phyloP scores from a whole-genome alignment of 352 stramenopile species.

The Blastocystis sp. region DNA sequence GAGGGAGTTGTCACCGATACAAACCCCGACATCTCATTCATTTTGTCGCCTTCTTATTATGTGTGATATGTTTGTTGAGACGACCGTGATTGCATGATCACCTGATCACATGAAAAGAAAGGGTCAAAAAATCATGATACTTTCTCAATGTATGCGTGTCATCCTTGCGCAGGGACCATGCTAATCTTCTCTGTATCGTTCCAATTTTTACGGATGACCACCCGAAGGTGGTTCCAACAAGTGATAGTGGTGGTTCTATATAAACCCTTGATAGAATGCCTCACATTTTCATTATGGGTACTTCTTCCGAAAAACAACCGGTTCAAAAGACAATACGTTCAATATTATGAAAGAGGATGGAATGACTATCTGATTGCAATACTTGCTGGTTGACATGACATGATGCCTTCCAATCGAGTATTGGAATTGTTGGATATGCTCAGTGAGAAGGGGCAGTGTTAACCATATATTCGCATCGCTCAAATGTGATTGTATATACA shows the following conservation, averaged over 20 bases:
- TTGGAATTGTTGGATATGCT: not conserved
- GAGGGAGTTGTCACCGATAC: slow-evolving; percentile 22
- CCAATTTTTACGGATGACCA: slow-evolving; percentile 62
- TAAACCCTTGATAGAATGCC: not conserved
- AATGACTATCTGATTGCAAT: not conserved
- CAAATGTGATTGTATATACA: not conserved
- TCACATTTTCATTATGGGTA: not conserved
- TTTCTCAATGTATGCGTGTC: slow-evolving; percentile 80
- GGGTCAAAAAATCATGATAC: slow-evolving; percentile 74
- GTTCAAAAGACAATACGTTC: too few relatives aligned
- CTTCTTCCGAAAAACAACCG: too few relatives aligned
- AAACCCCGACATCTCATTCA: slow-evolving; percentile 30
- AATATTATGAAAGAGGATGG: too few relatives aligned
- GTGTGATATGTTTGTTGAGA: slow-evolving; percentile 17
- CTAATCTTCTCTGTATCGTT: slow-evolving; percentile 84
- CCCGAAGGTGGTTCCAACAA: slow-evolving; percentile 1
- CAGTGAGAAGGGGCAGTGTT: not conserved
- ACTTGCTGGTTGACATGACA: not conserved
- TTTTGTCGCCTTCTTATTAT: slow-evolving; percentile 33
- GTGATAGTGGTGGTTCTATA: not conserved
- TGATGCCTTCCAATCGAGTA: not conserved
- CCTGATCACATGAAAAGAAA: not conserved
- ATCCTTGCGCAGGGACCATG: slow-evolving; percentile 81
- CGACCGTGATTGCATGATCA: not conserved
- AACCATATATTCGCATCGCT: not conserved